A percentile compares a stretch with the other conserved stretches of the same genome.
Evolutionary conservation across 2,329 filamentous ascomycete species (phyloP).

Genomic region (Cyphellophora europaea): DNA sequence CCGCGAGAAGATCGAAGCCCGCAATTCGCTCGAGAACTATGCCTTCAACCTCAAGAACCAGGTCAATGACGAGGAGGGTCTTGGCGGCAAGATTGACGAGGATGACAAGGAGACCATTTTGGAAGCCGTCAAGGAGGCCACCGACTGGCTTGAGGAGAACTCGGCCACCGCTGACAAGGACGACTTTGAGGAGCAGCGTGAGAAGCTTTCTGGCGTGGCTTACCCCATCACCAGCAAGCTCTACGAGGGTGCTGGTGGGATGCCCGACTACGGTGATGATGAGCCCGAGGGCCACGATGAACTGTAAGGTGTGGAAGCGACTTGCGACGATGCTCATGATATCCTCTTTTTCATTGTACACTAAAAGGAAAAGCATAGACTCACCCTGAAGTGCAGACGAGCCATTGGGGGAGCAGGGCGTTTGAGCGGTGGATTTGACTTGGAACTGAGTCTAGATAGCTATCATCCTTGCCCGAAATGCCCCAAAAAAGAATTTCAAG

Average conservation of each 20-base stretch:
- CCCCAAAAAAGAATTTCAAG: no score
- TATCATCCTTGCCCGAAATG: no score
- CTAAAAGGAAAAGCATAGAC: no score
- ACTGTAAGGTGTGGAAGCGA: conserved; percentile 54
- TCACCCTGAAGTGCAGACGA: no score
- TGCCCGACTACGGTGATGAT: conserved; percentile 48
- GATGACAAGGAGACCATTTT: conserved; percentile 96
- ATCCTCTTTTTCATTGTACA: no score
- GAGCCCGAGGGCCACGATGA: conserved; percentile 63
- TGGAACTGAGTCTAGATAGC: no score
- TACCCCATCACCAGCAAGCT: conserved; percentile 99
- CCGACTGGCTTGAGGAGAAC: conserved; percentile 96
- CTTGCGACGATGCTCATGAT: no score
- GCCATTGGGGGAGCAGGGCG: no score
- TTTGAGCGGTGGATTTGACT: no score
- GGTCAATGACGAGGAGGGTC: conserved; percentile 90
- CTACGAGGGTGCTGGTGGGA: conserved; percentile 61
- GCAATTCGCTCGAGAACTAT: conserved; percentile 98
- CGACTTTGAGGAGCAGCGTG: conserved; percentile 99
- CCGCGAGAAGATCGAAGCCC: conserved; percentile 90
- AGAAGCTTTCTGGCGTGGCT: conserved; percentile 93
- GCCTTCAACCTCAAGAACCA: conserved; percentile 99
- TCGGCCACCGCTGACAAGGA: conserved; percentile 73
- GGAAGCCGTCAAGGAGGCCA: conserved; percentile 92
- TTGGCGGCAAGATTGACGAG: conserved; percentile 95